These are phyloP conservation scores for Pugionium cornutum DNA, from an alignment of 345 rosid species.

Conservation along the genomic window DNA sequence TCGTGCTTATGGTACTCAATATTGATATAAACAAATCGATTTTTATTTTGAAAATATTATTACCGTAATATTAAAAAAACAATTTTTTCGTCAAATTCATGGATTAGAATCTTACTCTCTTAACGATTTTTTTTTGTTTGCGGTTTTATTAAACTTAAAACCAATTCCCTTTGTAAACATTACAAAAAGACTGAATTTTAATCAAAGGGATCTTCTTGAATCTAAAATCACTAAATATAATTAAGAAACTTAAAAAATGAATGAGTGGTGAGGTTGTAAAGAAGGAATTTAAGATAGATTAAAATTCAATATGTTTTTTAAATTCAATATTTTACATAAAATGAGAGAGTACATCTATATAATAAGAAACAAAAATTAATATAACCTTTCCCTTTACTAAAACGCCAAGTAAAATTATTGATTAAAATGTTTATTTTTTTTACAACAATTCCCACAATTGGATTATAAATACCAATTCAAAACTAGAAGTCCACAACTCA, in stretches of 20 bases:
- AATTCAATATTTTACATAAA: no score
- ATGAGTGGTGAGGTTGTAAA: slow-evolving; percentile 38
- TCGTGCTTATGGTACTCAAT: no score
- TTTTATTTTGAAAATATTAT: no score
- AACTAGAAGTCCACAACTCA: slow-evolving; percentile 24
- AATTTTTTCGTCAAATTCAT: no score
- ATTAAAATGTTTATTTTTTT: background rate
- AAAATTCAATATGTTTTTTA: no score
- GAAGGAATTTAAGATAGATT: background rate
- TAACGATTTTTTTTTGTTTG: no score
- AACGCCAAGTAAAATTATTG: slow-evolving; percentile 17
- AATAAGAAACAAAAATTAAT: background rate
- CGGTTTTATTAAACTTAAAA: background rate
- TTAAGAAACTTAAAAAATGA: slow-evolving; percentile 2
- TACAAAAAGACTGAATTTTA: background rate
- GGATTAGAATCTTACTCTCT: no score
- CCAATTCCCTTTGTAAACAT: slow-evolving; percentile 18
- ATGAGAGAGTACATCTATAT: no score
- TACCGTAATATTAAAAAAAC: no score
- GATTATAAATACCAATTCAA: slow-evolving; percentile 36
- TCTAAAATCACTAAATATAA: background rate
- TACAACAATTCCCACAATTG: slow-evolving; percentile 4
- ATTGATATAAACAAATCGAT: no score
- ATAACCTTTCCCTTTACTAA: slow-evolving; percentile 35
- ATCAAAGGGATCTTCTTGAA: slow-evolving; percentile 28